Base-by-base conservation (phyloP, 306 rosid genomes). In the Castanea sativa region DNA sequence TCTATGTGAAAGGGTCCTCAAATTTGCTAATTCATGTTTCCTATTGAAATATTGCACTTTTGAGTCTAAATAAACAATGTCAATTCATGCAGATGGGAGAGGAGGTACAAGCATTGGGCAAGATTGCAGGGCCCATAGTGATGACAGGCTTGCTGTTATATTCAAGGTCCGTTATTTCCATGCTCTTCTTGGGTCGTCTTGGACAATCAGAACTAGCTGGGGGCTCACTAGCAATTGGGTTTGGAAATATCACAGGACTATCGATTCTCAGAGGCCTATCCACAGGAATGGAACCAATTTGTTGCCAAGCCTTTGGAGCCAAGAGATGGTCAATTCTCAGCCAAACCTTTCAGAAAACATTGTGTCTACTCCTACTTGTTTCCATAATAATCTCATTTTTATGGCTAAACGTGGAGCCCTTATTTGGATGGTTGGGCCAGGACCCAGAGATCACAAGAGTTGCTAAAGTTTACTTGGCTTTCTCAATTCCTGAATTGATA, bases 221-320 rank as follows among this genome's bases (percentile, higher is more conserved):
- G 1, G 99, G 99, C 21, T 91, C 97, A 13, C 82, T 94, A 4
- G 97, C 97, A 18, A 85, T 94, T 10, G 99, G 97, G 0, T 94
- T 94, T 20, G 90, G 91, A 29, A 92, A 94, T 85, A 85, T 94
- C 57, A 94, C 99, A 0, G 97, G 95, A 1, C 77, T 76, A 29
- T 94, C 99, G 9, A 52, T 94, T 35, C 88, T 94, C 43, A 85
- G 90, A 25, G 97, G 99, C 11, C 85, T 94, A 18, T 74, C 95
- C 0, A 84, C 84, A 58, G 98, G 97, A 55, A 94, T 94, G 98
- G 97, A 94, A 27, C 95, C 97, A 19, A 92, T 92, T n/a, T 94
- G 99, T 73, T 90, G 97, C 76, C 99, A 94, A 88, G 99, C 99
- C 3, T 94, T 73, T 72, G 97, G 99, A 2, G 94, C 97, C 35